Evolutionary conservation across 2,329 filamentous ascomycete genomes (phyloP), one percentile per base, ranked within the genome.

Genomic region (Pseudogymnoascus sp.): DNA sequence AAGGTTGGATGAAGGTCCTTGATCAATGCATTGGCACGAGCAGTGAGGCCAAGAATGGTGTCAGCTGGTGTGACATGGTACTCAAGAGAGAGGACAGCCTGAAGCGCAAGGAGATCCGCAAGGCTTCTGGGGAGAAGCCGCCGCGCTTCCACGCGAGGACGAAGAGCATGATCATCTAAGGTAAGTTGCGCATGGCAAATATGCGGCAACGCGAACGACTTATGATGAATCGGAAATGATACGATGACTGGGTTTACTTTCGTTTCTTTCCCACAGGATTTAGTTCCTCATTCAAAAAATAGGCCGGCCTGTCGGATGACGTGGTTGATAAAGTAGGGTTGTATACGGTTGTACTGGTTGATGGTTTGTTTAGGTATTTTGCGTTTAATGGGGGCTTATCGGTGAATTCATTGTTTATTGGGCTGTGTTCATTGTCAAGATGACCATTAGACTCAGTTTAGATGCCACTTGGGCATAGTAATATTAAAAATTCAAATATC

Each of bases 1-100:
- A 96, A 53, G 89, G 86, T 62, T 99, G 95, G 95, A 95, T 99
- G 89, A 87, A 86, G 74, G 89, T 91, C 13, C 84, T 99, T 21
- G 92, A 97, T 47, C 81, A 86, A 37, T 84, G 85, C 42, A 77
- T 80, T 64, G 79, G 80, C 62, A 78, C 80, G 62, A 75, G 76
- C 64, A 72, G 73, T 33, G 76, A 77, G 5, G 80, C 81, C 11
- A 56, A 56, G 5, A 82, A 82, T 44, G 80, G 79, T 26, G 78
- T 80, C 65, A 85, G 85, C 75, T 89, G 86, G 86, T 88, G 85
- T 70, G 86, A 88, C 65, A 74, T 87, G 67, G 82, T 89, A 65
- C 77, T 89, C 67, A 86, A 86, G 78, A 76, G 81, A 67, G 85
- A 88, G 70, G 84, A 72, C 24, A 68, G 64, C 35, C 37, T 70